These are phyloP conservation scores for Spongispora temasekensis DNA, from an alignment of 1,284 basidiomycete genomes.

Conservation along the genomic window DNA sequence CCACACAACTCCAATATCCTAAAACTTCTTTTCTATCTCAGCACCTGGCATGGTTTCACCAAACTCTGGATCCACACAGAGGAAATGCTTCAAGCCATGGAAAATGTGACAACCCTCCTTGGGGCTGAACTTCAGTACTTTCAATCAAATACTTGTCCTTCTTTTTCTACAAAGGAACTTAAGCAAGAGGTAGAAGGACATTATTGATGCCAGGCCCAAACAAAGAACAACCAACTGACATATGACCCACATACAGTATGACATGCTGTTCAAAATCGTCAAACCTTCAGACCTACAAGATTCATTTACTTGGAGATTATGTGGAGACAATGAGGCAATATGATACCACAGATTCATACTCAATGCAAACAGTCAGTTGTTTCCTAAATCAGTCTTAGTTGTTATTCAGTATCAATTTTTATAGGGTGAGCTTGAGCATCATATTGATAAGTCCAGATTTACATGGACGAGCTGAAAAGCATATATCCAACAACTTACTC, in stretches of 20 bases:
- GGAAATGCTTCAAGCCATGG: not conserved
- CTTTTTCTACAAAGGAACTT: not conserved
- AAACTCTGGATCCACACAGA: not conserved
- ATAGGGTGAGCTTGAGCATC: not conserved
- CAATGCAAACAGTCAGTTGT: not conserved
- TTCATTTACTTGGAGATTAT: not conserved
- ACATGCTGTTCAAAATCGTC: not conserved
- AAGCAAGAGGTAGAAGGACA: not conserved
- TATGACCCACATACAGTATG: not conserved
- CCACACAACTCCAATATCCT: not conserved
- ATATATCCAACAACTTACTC: not conserved
- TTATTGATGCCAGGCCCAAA: not conserved
- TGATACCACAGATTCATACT: not conserved
- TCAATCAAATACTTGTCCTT: not conserved
- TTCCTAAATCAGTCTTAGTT: not conserved
- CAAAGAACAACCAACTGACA: not conserved
- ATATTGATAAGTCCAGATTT: not conserved
- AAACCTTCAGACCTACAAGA: not conserved
- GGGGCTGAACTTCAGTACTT: not conserved
- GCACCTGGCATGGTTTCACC: not conserved
- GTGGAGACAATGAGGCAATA: not conserved
- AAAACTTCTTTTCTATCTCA: not conserved
- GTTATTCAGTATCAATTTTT: not conserved
- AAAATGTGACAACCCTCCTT: not conserved
- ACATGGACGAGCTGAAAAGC: not conserved